These are phyloP conservation scores for Coemansia sp. DNA, from an alignment of 192 early-diverging fungal genomes.

Conservation along the genomic window DNA sequence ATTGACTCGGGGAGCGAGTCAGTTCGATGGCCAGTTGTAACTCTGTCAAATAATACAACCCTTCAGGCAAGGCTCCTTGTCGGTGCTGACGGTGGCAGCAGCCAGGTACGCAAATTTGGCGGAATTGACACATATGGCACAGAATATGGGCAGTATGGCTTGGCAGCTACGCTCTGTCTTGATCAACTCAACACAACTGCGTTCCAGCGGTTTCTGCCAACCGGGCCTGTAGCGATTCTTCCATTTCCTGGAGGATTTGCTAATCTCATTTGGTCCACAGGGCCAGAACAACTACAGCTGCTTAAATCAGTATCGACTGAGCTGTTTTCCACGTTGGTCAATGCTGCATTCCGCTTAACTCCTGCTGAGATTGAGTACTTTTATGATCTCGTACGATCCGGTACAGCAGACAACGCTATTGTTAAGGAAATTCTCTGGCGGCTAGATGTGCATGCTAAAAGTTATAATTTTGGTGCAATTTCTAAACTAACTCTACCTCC, in stretches of 20 bases:
- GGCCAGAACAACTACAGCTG: constrained; percentile 59
- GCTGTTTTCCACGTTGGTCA: constrained; percentile 69
- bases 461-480: background rate
- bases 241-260: constrained; percentile 59
- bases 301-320: constrained; percentile 61
- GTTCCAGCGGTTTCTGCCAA: constrained; percentile 93
- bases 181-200: constrained; percentile 65
- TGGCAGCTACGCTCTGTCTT: constrained; percentile 78
- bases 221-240: constrained; percentile 89
- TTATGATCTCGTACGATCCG: constrained; percentile 53
- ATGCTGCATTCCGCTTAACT: constrained; percentile 75
- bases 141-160: constrained; percentile 81
- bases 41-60: constrained; percentile 62
- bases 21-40: constrained; percentile 72
- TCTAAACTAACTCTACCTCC: constrained; percentile 53
- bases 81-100: constrained; percentile 89
- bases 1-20: constrained; percentile 47
- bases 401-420: constrained; percentile 37
- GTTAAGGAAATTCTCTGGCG: constrained; percentile 74
- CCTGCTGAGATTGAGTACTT: constrained; percentile 74
- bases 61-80: constrained; percentile 74
- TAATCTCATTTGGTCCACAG: constrained; percentile 91
- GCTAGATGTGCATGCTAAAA: constrained; percentile 35
- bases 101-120: constrained; percentile 79
- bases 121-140: constrained; percentile 79